Evolutionary conservation across 306 rosid genomes (phyloP), one percentile per base, ranked within the genome.

Genomic region (Chamaecrista fasciculata): DNA sequence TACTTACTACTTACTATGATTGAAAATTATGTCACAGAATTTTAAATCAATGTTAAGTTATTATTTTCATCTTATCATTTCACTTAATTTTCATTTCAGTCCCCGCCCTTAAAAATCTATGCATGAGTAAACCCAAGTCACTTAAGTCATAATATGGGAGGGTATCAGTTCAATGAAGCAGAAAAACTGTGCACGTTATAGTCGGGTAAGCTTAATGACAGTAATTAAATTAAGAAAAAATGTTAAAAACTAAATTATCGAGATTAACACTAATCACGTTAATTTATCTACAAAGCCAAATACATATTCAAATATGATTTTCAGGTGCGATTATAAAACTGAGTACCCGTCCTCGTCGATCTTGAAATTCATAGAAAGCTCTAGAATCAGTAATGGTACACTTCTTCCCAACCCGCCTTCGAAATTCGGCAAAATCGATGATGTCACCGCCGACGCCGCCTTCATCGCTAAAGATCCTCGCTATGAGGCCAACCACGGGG

Each of bases 391-490:
- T 29, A 11, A 78, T 25, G 11, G 86, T 55, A 33, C 98, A 88
- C 49, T 86, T 86, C 52, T 94, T 90, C 23, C 97, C 98, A 11
- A 90, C 96, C 57, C 97, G 74, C 63, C 94, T 86, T 21, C 97
- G 72, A 51, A 94, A 90, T 89, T 94, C 95, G 1, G 96, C 96
- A 48, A 94, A 94, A 69, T 94, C 97, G 23, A 94, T 60, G 2
- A 82, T 43, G 76, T 94, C 97, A 62, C 66, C 76, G 2, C 97
- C 98, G 18, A 94, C 90, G 53, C 98, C 97, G 34, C 98, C 98
- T 81, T 94, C 98, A 19, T 86, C 90, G 53, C 86, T 86, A 9
- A 90, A 15, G 42, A 94, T 90, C 28, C 96, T 86, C 3, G 96
- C 98, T 28, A 90, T 66, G 16, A 94, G 82, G 2, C 97, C 96